Evolutionary conservation across 495 filamentous ascomycete genomes (phyloP).

Genomic region (Cetradonia linearis): DNA sequence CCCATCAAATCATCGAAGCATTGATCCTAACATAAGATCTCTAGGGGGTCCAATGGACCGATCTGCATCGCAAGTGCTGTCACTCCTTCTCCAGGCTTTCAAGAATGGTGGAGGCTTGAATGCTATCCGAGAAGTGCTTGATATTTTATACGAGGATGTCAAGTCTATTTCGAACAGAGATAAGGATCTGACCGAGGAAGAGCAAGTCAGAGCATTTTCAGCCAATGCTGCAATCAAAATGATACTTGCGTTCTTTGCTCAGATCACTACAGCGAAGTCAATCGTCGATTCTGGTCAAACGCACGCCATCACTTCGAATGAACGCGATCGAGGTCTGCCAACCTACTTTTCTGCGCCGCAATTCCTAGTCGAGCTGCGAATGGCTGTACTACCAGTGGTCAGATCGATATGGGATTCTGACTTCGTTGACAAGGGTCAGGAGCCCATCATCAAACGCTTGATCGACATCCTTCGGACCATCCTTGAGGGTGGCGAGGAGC

Average conservation of each 20-base stretch:
- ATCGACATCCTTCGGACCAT: slow-evolving; percentile 77
- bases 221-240: slow-evolving; percentile 65
- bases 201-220: slow-evolving; percentile 41
- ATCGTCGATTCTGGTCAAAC: slow-evolving; percentile 65
- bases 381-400: slow-evolving; percentile 70
- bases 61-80: slow-evolving; percentile 54
- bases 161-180: slow-evolving; percentile 26
- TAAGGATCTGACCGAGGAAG: slow-evolving; percentile 30
- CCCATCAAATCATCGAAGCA: not conserved
- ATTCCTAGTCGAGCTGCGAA: slow-evolving; percentile 77
- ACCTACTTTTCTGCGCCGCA: slow-evolving; percentile 66
- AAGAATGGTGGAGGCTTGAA: slow-evolving; percentile 69
- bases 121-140: slow-evolving; percentile 60
- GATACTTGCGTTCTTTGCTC: slow-evolving; percentile 70
- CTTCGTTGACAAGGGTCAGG: slow-evolving; percentile 66
- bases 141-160: slow-evolving; percentile 62
- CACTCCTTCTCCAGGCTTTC: slow-evolving; percentile 74
- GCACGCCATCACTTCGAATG: slow-evolving; percentile 46
- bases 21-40: slow-evolving; percentile 18
- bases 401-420: slow-evolving; percentile 73
- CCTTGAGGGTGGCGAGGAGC: slow-evolving; percentile 65
- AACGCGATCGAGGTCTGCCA: slow-evolving; percentile 44
- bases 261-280: slow-evolving; percentile 64
- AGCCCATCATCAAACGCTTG: slow-evolving; percentile 62
- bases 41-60: slow-evolving; percentile 43